Evolutionary conservation across 1,284 basidiomycete species (phyloP), one percentile per base, ranked within the genome.

Genomic region (Apiotrichum gamsii): DNA sequence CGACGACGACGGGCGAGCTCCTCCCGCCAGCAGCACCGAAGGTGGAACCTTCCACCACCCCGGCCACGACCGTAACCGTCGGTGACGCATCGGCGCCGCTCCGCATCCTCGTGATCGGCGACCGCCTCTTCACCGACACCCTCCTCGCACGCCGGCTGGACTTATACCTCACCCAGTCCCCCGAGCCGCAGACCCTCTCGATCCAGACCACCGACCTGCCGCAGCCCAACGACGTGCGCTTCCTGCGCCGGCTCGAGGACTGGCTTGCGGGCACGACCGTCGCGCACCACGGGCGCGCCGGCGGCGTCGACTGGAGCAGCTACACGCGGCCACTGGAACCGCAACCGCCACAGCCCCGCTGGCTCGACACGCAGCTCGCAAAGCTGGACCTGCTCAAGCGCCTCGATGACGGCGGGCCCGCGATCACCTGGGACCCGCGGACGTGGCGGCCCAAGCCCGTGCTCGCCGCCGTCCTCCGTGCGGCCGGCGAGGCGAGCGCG

Each of bases 111-210:
- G 72, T 95, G 16, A 81, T 97, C 10, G 93, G 93, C 1, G 93
- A 97, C 72, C 78, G 93, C 10, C 74, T 93, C 33, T 87, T 93
- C 62, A 97, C 93, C 0, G 93, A 97, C 68, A 76, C 93, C 16
- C 80, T 95, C 36, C 77, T 96, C 62, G 85, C 90, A 5, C 84
- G 86, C 56, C 82, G 89, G 3, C 69, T 79, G 37, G 63, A 65
- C 4, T 44, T 54, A 23, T 54, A 62, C 11, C 54, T 59, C 15
- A 49, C 57, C 32, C 37, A 46, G 14, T 41, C 39, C 18, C 51
- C 58, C n/a, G 24, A 35, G 18, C 47, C 45, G 10, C 33, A 19
- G 18, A 33, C 41, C 1, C 38, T 44, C 9, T 31, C 47, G 21
- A 65, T 73, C 19, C 57, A 66, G 37, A 73, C 69, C 1, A 69